Conservation (phyloP, 1,284 basidiomycete species). For the Moniliophthora roreri region DNA sequence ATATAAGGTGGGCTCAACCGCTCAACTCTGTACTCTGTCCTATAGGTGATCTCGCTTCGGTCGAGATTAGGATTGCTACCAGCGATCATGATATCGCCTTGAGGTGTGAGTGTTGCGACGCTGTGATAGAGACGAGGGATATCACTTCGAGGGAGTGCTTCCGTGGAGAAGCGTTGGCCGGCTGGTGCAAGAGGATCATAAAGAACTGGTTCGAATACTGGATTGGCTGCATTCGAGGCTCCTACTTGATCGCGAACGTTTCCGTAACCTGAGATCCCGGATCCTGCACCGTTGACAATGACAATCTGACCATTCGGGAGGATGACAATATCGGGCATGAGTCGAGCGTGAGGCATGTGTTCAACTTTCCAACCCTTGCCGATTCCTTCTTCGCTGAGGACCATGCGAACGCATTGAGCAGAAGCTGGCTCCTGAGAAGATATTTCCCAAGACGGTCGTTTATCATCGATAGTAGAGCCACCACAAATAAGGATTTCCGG, state of each 20-base stretch:
- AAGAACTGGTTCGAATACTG: slow-evolving; percentile 70
- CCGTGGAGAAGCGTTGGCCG: slow-evolving; percentile 63
- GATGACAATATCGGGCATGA: slow-evolving; percentile 81
- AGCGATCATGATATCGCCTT: slow-evolving; percentile 72
- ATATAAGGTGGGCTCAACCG: slow-evolving; percentile 76
- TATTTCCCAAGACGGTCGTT: slow-evolving; percentile 55
- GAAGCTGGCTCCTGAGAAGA: slow-evolving; percentile 73
- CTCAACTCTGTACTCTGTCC: slow-evolving; percentile 81
- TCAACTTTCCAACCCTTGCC: slow-evolving; percentile 72
- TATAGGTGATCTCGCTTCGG: slow-evolving; percentile 64
- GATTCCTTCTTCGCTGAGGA: slow-evolving; percentile 66
- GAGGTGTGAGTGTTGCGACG: slow-evolving; percentile 69
- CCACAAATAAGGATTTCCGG: slow-evolving; percentile 79
- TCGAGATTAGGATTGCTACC: slow-evolving; percentile 86
- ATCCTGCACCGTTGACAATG: slow-evolving; percentile 74
- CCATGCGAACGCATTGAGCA: slow-evolving; percentile 70
- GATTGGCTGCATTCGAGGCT: slow-evolving; percentile 77
- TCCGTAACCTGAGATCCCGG: slow-evolving; percentile 82
- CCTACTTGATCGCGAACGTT: slow-evolving; percentile 75
- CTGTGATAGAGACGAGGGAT: slow-evolving; percentile 87
- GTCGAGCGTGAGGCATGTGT: slow-evolving; percentile 68
- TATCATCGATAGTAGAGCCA: slow-evolving; percentile 71
- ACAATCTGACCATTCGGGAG: slow-evolving; percentile 78
- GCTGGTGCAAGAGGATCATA: slow-evolving; percentile 66
- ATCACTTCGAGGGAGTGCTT: slow-evolving; percentile 62